These are phyloP conservation scores for Nicotiana knightiana DNA, from an alignment of 257 asterid species.

Conservation along the genomic window DNA sequence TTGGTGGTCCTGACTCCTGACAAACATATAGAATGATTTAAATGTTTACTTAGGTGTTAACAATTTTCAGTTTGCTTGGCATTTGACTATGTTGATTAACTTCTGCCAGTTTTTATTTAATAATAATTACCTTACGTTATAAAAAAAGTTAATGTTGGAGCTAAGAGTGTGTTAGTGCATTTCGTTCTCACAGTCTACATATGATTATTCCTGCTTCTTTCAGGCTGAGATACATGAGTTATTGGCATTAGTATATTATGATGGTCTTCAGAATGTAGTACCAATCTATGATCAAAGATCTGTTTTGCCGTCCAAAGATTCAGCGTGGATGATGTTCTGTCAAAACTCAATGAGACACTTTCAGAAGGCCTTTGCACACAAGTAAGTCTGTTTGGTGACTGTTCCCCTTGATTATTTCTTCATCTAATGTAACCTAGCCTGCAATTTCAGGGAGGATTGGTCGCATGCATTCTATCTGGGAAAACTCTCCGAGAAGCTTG, in stretches of 20 bases:
- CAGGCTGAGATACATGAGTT: conserved; percentile 98
- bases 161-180: neutral
- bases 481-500: conserved; percentile 91
- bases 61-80: neutral
- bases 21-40: conserved; percentile 11
- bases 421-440: conserved; percentile 16
- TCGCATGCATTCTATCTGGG: conserved; percentile 92
- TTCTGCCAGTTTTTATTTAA: neutral
- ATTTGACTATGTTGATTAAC: neutral
- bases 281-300: conserved; percentile 95
- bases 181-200: neutral
- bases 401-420: conserved; percentile 21
- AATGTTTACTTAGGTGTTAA: conserved; percentile 10
- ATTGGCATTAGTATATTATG: conserved; percentile 91
- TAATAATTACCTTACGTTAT: neutral
- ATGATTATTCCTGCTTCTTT: conserved; percentile 20
- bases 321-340: conserved; percentile 76
- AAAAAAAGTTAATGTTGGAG: neutral
- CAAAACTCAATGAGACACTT: conserved; percentile 85
- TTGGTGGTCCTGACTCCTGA: neutral
- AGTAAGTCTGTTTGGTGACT: conserved; percentile 40
- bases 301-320: conserved; percentile 59
- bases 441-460: conserved; percentile 84
- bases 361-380: conserved; percentile 75
- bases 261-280: conserved; percentile 93